phyloP scores from a whole-genome alignment of 305 asterid species.

The Petunia hybrid region DNA sequence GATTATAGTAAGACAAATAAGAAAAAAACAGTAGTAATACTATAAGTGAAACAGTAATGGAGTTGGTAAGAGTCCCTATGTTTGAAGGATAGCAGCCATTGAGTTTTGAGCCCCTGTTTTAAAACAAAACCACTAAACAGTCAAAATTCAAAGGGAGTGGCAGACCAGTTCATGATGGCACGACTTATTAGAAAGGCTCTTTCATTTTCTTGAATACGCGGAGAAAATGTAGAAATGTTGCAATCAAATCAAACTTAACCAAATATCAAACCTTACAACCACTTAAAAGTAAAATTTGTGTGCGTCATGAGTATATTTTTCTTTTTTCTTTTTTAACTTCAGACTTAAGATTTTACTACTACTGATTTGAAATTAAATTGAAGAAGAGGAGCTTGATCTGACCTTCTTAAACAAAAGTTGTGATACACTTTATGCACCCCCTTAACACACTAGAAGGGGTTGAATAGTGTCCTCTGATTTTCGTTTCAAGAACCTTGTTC shows the following conservation, averaged over 20 bases:
- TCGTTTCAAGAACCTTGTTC: too few relatives aligned
- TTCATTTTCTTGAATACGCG: background rate
- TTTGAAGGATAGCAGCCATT: background rate
- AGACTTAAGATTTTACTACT: too few relatives aligned
- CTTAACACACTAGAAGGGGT: too few relatives aligned
- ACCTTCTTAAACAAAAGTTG: too few relatives aligned
- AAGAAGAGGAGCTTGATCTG: too few relatives aligned
- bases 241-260: background rate
- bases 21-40: background rate
- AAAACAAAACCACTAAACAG: conserved; percentile 13
- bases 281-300: background rate
- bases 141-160: background rate
- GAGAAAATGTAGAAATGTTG: background rate
- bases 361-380: too few relatives aligned
- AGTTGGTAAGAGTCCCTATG: conserved; percentile 4
- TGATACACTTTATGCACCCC: too few relatives aligned
- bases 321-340: too few relatives aligned
- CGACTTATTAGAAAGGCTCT: background rate
- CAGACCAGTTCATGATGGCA: conserved; percentile 13
- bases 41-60: background rate
- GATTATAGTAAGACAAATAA: background rate
- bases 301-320: background rate
- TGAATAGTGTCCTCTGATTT: too few relatives aligned
- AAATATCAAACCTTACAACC: background rate
- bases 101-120: conserved; percentile 21